phyloP scores from a whole-genome alignment of 1,284 basidiomycete species.

The Cutaneotrichosporon curvatum region DNA sequence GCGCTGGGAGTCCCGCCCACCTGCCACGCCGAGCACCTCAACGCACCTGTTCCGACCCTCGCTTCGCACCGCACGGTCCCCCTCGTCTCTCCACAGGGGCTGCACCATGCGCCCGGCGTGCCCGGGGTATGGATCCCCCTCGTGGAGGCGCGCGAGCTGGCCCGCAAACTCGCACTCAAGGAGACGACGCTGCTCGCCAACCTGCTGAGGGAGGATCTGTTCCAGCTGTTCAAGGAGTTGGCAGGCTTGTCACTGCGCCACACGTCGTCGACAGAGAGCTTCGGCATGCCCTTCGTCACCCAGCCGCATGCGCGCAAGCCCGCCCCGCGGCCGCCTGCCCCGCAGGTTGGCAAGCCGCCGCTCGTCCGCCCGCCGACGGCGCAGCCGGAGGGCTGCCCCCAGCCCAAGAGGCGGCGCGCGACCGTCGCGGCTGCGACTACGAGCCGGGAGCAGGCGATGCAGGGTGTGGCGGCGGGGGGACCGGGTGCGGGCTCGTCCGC shows the following conservation, averaged over 20 bases:
- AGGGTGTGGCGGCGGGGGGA: background rate
- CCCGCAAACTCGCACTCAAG: conserved; percentile 18
- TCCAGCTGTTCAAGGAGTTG: conserved; percentile 32
- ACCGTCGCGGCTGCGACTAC: conserved; percentile 18
- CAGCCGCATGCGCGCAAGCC: conserved; percentile 7
- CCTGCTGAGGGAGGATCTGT: conserved; percentile 34
- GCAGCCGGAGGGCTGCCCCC: conserved; percentile 34
- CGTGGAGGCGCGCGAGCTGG: conserved; percentile 30
- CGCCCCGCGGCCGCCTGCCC: background rate
- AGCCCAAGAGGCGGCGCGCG: conserved; percentile 37
- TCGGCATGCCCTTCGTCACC: conserved; percentile 27
- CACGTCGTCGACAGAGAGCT: conserved; percentile 25
- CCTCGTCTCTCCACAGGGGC: conserved; percentile 16
- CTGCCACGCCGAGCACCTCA: conserved; percentile 25
- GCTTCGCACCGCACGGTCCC: conserved; percentile 25
- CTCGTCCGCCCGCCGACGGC: conserved; percentile 30
- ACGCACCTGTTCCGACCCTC: conserved; percentile 21
- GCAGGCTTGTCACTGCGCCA: conserved; percentile 34
- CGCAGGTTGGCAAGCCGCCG: conserved; percentile 21
- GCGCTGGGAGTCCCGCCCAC: conserved; percentile 28
- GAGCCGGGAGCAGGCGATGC: conserved; percentile 3
- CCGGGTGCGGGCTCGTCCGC: background rate
- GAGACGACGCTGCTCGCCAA: conserved; percentile 23
- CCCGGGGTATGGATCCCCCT: conserved; percentile 37
- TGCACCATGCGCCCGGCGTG: conserved; percentile 29